These are phyloP conservation scores for Mrakiaceae sp. DNA, from an alignment of 1,284 basidiomycete species.

Conservation along the genomic window DNA sequence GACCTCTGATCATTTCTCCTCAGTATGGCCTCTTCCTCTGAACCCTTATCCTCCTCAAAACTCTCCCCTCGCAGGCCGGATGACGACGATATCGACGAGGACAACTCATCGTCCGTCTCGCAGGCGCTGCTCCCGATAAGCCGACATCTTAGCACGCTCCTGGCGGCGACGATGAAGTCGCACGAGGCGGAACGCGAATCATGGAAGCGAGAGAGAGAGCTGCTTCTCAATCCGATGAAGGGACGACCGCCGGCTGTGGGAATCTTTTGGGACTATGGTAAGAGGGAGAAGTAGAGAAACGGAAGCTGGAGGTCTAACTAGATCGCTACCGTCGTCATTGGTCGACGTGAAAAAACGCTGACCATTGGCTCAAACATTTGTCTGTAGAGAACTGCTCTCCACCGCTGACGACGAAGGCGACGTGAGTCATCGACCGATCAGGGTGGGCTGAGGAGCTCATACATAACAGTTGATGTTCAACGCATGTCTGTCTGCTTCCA, in stretches of 20 bases:
- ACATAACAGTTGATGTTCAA: too few relatives aligned
- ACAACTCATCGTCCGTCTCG: too few relatives aligned
- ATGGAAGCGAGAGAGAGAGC: conserved; percentile 1
- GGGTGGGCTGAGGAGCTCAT: too few relatives aligned
- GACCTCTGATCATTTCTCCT: too few relatives aligned
- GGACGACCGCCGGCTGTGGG: not conserved
- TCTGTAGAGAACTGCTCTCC: conserved; percentile 13
- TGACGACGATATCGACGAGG: too few relatives aligned
- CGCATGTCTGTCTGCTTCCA: too few relatives aligned
- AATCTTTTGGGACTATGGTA: conserved; percentile 14
- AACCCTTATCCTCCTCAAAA: too few relatives aligned
- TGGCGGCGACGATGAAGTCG: too few relatives aligned
- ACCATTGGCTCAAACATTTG: not conserved
- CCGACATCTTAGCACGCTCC: too few relatives aligned
- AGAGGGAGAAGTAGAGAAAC: not conserved
- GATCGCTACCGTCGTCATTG: not conserved
- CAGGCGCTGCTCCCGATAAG: too few relatives aligned
- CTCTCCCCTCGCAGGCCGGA: too few relatives aligned
- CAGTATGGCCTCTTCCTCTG: too few relatives aligned
- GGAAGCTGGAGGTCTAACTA: not conserved
- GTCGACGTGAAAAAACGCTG: not conserved
- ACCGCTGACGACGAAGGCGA: conserved; percentile 8
- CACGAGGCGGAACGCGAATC: not conserved
- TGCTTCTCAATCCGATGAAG: not conserved
- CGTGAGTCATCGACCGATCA: not conserved